These are phyloP conservation scores for Saccharomycopsis fibuligera DNA, from an alignment of 805 yeast species.

Conservation along the genomic window DNA sequence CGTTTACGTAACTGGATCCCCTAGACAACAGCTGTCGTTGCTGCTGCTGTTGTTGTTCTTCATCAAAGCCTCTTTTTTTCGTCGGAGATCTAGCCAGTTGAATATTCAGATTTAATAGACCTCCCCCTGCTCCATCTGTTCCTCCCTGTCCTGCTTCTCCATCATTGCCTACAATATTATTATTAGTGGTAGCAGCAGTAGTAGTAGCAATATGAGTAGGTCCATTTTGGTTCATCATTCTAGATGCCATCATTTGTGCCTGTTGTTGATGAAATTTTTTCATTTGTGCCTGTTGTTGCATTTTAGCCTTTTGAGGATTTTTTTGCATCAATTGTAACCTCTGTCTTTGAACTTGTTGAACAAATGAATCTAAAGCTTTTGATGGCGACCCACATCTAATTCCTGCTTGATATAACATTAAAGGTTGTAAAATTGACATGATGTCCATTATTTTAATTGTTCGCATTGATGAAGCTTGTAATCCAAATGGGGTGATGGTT, in stretches of 20 bases:
- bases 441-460: conserved; percentile 14
- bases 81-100: too few relatives aligned
- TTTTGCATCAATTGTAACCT: background rate
- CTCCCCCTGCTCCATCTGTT: too few relatives aligned
- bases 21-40: too few relatives aligned
- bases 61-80: too few relatives aligned
- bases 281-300: background rate
- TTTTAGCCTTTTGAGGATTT: too few relatives aligned
- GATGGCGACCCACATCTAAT: conserved; percentile 7
- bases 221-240: background rate
- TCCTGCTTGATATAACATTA: conserved; percentile 15
- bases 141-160: too few relatives aligned
- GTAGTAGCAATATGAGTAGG: too few relatives aligned
- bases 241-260: conserved; percentile 32
- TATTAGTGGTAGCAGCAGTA: too few relatives aligned
- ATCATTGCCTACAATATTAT: background rate
- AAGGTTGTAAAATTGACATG: conserved; percentile 14
- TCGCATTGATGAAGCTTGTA: conserved; percentile 7
- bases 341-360: background rate
- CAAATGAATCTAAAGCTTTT: conserved; percentile 9
- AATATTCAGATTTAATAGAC: too few relatives aligned
- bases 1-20: too few relatives aligned
- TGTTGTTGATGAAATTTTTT: background rate
- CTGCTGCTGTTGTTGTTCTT: too few relatives aligned
- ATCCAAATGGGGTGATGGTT: conserved; percentile 12